A percentile compares a stretch with the other conserved stretches of the same genome.
These are phyloP conservation scores for Vigna trinervia DNA, from an alignment of 306 rosid genomes.

Conservation along the genomic window DNA sequence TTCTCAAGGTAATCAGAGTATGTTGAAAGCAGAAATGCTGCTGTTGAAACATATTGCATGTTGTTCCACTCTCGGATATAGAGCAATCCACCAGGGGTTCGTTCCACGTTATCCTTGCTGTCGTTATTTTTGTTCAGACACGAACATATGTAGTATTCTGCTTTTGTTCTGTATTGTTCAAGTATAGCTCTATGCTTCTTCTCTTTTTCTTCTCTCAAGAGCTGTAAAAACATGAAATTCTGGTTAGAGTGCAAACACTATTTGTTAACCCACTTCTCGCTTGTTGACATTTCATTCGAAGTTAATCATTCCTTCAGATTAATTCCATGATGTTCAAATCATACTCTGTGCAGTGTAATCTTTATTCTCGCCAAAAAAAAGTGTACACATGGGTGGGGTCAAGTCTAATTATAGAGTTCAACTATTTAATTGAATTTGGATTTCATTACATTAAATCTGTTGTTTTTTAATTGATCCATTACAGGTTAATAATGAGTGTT, in stretches of 20 bases:
- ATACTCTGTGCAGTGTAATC: not conserved
- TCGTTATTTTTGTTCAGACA: slow-evolving; percentile 82
- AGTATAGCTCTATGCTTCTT: slow-evolving; percentile 56
- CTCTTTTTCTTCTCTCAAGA: slow-evolving; percentile 66
- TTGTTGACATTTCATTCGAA: not conserved
- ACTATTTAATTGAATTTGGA: not conserved
- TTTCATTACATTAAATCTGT: not conserved
- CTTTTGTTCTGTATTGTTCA: slow-evolving; percentile 74
- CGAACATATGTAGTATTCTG: slow-evolving; percentile 83
- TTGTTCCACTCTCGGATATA: slow-evolving; percentile 92
- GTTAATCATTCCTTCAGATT: not conserved
- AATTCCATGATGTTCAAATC: not conserved
- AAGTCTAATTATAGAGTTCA: not conserved
- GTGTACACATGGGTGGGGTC: not conserved
- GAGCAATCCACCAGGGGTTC: slow-evolving; percentile 83
- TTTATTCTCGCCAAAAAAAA: not conserved
- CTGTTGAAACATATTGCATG: slow-evolving; percentile 95
- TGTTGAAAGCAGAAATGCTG: slow-evolving; percentile 76
- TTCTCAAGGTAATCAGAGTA: slow-evolving; percentile 71
- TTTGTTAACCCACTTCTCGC: not conserved
- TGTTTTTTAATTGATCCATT: not conserved
- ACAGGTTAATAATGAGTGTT: not conserved
- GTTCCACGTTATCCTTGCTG: slow-evolving; percentile 61
- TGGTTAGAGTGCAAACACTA: slow-evolving; percentile 9
- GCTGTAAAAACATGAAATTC: slow-evolving; percentile 50